Base-by-base conservation (phyloP, 345 rosid genomes). In the Populus tremula region DNA sequence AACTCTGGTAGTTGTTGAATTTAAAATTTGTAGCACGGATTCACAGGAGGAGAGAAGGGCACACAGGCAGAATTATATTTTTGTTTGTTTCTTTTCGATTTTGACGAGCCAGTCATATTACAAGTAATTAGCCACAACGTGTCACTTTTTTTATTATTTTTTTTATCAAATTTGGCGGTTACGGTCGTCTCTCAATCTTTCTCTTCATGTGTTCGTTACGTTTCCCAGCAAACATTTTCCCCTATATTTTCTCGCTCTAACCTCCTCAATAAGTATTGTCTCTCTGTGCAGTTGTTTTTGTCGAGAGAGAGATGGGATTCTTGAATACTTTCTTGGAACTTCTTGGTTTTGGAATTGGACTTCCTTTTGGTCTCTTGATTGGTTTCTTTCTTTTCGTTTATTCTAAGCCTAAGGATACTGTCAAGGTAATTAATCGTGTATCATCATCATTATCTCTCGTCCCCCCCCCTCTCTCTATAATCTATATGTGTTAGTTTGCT, bases 301-400 rank as follows among this genome's bases (percentile, higher is more conserved):
- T 72, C 53, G 76, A 18, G 2, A 41, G 50, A 25, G 21, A 47
- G 38, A 74, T 79, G 82, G 82, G 94, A 6, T 81, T 93, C 21
- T 43, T 89, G 47, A 79, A 84, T 7, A 82, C 87, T 85, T 76
- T 91, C 5, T 53, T 89, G 77, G 96, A 93, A 47, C 68, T 89
- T 54, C 6, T 91, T 54, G 98, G 98, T 73, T 91, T 91, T 83
- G 87, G 72, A 33, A 82, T 91, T 80, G 98, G 98, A 72, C 77
- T 91, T 79, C 90, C 94, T 36, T 33, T 89, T 36, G 98, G 98
- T 39, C 88, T 93, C 67, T 14, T 87, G 72, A n/a, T 87, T 25
- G 98, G 98, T 1, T 93, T 93, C 89, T 82, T 80, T 78, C 72
- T 87, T 82, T 87, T 91, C 82, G 33, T 93, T 25, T 91, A 91